These are phyloP conservation scores for Fusarium robinianum DNA, from an alignment of 2,329 filamentous ascomycete species.

Conservation along the genomic window DNA sequence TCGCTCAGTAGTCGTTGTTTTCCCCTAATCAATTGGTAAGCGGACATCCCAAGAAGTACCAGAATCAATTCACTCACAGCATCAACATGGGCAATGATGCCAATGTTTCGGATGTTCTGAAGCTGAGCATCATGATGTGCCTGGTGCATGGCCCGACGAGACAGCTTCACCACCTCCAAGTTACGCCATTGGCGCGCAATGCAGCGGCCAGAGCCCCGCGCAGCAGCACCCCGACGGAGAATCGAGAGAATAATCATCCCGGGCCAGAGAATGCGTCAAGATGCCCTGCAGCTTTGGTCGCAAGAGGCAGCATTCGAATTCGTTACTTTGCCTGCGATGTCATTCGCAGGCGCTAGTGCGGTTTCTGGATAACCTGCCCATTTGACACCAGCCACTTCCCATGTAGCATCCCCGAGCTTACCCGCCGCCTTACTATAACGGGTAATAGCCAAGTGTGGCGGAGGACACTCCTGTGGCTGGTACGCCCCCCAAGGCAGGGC, in stretches of 20 bases:
- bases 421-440: neutral
- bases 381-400: slow-evolving; percentile 5
- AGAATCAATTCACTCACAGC: slow-evolving; percentile 56
- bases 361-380: slow-evolving; percentile 9
- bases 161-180: slow-evolving; percentile 16
- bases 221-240: slow-evolving; percentile 29
- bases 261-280: slow-evolving; percentile 6
- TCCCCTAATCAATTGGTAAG: slow-evolving; percentile 60
- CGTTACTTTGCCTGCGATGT: slow-evolving; percentile 23
- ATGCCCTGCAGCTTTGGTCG: no score
- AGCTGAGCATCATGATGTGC: slow-evolving; percentile 35
- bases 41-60: rapidly evolving
- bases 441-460: no score
- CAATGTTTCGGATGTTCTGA: slow-evolving; percentile 82
- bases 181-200: slow-evolving; percentile 31
- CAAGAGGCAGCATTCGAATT: slow-evolving; percentile 19
- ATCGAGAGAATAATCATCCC: slow-evolving; percentile 35
- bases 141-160: slow-evolving; percentile 26
- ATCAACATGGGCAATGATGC: slow-evolving; percentile 98
- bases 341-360: slow-evolving; percentile 17
- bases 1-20: slow-evolving; percentile 97
- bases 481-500: slow-evolving; percentile 7
- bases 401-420: slow-evolving; percentile 2
- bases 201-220: slow-evolving; percentile 25
- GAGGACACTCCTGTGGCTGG: no score